Evolutionary conservation across 2,329 filamentous ascomycete genomes (phyloP).

Genomic region (Fonsecaea pugnacius): DNA sequence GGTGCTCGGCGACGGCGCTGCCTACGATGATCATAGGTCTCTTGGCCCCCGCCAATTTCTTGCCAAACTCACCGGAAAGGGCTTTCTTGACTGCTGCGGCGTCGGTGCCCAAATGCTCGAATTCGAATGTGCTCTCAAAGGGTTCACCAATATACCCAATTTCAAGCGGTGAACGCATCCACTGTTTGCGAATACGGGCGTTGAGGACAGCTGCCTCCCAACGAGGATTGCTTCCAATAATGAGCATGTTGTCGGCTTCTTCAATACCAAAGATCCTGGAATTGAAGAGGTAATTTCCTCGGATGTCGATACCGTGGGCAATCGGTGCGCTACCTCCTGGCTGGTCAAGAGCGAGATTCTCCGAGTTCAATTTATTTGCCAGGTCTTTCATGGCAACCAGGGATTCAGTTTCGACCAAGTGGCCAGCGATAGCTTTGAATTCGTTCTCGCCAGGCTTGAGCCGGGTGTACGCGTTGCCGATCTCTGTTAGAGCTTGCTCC

Average conservation of each 20-base stretch:
- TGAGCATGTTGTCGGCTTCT: conserved; percentile 86
- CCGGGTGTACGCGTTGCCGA: conserved; percentile 77
- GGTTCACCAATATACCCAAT: conserved; percentile 87
- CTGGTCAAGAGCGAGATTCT: conserved; percentile 92
- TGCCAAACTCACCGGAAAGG: conserved; percentile 83
- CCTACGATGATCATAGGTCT: conserved; percentile 96
- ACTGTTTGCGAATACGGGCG: conserved; percentile 96
- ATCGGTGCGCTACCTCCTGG: conserved; percentile 80
- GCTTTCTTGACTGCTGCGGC: conserved; percentile 80
- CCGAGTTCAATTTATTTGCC: conserved; percentile 92
- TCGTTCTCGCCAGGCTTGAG: conserved; percentile 86
- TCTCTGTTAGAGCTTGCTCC: conserved; percentile 92
- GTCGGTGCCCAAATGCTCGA: conserved; percentile 83
- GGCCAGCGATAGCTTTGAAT: conserved; percentile 92
- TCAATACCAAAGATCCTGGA: conserved; percentile 92
- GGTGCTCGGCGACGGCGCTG: conserved; percentile 86
- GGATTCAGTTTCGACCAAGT: conserved; percentile 88
- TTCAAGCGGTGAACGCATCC: conserved; percentile 91
- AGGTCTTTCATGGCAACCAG: conserved; percentile 97
- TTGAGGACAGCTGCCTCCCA: conserved; percentile 96
- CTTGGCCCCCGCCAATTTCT: conserved; percentile 86
- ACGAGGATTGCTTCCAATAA: conserved; percentile 92
- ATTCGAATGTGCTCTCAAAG: conserved; percentile 94
- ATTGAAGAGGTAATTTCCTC: conserved; percentile 96
- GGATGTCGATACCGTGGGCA: conserved; percentile 89